Conservation (phyloP, 2,329 filamentous ascomycete genomes). For the Ilyonectria robusta region DNA sequence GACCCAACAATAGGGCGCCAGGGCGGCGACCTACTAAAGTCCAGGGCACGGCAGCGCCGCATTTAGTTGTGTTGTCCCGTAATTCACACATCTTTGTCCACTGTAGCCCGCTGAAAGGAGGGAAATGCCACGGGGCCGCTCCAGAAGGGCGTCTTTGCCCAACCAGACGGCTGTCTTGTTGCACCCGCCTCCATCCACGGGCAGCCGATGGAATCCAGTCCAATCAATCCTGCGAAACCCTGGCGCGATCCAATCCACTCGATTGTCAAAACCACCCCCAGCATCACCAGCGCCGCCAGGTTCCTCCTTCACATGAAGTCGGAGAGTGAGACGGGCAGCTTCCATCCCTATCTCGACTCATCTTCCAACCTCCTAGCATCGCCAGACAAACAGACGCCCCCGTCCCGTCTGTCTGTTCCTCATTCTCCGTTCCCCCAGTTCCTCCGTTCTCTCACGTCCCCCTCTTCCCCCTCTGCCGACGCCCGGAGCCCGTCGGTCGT, state of each 20-base stretch:
- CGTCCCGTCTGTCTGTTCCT: constrained; percentile 15
- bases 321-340: constrained; percentile 38
- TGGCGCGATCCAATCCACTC: constrained; percentile 24
- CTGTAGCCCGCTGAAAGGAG: constrained; percentile 7
- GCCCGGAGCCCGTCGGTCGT: constrained; percentile 22
- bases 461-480: not conserved
- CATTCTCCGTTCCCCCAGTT: not conserved
- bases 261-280: constrained; percentile 34
- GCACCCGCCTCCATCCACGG: constrained; percentile 30
- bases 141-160: constrained; percentile 18
- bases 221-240: constrained; percentile 27
- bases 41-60: not conserved
- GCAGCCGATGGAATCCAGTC: constrained; percentile 41
- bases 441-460: not conserved
- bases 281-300: not conserved
- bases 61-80: not conserved
- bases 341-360: constrained; percentile 29
- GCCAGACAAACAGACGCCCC: constrained; percentile 22
- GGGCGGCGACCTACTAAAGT: not conserved
- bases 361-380: constrained; percentile 29
- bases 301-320: constrained; percentile 36
- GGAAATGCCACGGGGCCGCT: constrained; percentile 6
- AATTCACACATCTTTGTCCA: not conserved
- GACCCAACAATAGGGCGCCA: not conserved
- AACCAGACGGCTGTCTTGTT: constrained; percentile 35